A percentile compares a stretch with the other conserved stretches of the same genome.
Conservation (phyloP, 768 basidiomycete genomes). For the Termitomyces sp. region DNA sequence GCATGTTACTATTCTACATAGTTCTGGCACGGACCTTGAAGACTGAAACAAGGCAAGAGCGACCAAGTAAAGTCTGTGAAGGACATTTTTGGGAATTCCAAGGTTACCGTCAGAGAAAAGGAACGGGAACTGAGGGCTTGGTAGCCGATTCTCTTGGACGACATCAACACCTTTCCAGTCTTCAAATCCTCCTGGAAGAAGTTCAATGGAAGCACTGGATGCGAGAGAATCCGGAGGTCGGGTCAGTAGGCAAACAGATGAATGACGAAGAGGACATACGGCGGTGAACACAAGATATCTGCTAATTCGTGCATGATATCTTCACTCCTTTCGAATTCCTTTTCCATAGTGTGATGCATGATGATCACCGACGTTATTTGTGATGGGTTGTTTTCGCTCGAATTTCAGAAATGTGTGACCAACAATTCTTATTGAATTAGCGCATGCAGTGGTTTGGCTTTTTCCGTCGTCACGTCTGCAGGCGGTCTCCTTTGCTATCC, state of each 20-base stretch:
- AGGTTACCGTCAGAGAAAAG: conserved; percentile 53
- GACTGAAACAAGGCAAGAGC: conserved; percentile 32
- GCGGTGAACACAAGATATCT: conserved; percentile 19
- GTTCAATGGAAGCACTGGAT: conserved; percentile 48
- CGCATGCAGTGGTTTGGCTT: conserved; percentile 10
- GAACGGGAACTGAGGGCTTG: conserved; percentile 39
- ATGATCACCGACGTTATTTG: neutral
- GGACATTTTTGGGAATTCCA: conserved; percentile 56
- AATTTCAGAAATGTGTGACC: neutral
- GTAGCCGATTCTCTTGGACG: conserved; percentile 15
- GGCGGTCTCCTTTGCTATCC: neutral
- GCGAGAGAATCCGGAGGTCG: neutral
- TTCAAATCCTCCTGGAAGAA: conserved; percentile 52
- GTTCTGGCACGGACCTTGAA: conserved; percentile 16
- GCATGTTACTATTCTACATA: conserved; percentile 28
- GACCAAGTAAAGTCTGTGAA: conserved; percentile 45
- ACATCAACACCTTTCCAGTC: conserved; percentile 33
- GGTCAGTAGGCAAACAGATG: neutral
- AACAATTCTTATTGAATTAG: neutral
- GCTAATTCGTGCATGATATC: conserved; percentile 16
- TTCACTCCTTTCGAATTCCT: neutral
- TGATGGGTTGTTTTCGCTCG: neutral
- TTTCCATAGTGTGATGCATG: conserved; percentile 2
- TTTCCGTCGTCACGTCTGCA: conserved; percentile 7
- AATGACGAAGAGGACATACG: conserved; percentile 14